Percentiles rank a stretch among this genome's conserved stretches.
Conservation (phyloP, 2,329 filamentous ascomycete species). For the Chrysosporium keratinophilum region DNA sequence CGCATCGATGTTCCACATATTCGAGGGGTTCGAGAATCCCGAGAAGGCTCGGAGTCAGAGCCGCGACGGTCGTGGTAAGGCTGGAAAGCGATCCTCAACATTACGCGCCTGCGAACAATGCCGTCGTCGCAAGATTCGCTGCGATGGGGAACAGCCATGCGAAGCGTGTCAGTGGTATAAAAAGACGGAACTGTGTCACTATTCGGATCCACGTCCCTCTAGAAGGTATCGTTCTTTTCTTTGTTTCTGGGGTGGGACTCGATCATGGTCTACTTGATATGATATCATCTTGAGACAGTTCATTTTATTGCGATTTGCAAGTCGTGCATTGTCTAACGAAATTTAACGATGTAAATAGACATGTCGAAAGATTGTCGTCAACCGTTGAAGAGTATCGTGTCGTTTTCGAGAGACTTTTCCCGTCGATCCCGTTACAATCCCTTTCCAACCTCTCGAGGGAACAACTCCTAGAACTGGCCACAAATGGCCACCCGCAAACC, state of each 20-base stretch:
- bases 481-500: constrained; percentile 33
- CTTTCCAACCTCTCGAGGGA: constrained; percentile 46
- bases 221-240: constrained; percentile 53
- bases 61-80: constrained; percentile 25
- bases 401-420: constrained; percentile 53
- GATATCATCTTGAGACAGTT: background rate
- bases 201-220: constrained; percentile 71
- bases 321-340: background rate
- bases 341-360: constrained; percentile 18
- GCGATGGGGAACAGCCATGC: constrained; percentile 70
- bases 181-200: constrained; percentile 66
- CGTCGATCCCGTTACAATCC: constrained; percentile 46
- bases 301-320: background rate
- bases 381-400: constrained; percentile 56
- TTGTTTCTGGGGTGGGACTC: too few relatives aligned
- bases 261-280: background rate
- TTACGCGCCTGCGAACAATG: constrained; percentile 59
- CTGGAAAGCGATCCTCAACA: constrained; percentile 30
- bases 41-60: constrained; percentile 22
- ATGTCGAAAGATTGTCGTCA: constrained; percentile 51
- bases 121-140: constrained; percentile 72
- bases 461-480: constrained; percentile 49
- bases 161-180: constrained; percentile 74
- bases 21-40: constrained; percentile 34
- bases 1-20: constrained; percentile 33